These are phyloP conservation scores for Cyamopsis tetragonoloba DNA, from an alignment of 306 rosid species.

Conservation along the genomic window DNA sequence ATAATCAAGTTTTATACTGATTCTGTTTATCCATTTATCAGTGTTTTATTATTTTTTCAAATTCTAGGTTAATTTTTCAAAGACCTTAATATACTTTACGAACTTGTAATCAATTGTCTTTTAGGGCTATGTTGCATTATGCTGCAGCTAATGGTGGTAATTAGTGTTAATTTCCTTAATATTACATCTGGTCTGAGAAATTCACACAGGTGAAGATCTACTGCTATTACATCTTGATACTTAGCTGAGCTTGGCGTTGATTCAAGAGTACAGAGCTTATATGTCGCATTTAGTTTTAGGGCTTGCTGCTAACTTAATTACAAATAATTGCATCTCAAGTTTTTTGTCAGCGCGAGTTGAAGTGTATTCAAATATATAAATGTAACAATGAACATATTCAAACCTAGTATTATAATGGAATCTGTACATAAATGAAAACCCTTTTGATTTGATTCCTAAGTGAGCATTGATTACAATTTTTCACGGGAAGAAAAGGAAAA, in stretches of 20 bases:
- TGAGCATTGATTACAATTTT: slow-evolving; percentile 3
- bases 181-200: background rate
- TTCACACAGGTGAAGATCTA: background rate
- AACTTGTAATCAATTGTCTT: background rate
- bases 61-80: background rate
- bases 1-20: no score
- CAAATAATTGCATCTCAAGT: background rate
- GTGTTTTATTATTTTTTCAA: no score
- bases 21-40: background rate
- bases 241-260: background rate
- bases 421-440: background rate
- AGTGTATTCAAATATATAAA: background rate
- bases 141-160: background rate
- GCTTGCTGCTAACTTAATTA: background rate
- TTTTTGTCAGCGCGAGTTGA: background rate
- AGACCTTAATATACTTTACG: background rate
- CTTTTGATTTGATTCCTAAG: slow-evolving; percentile 32
- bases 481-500: background rate
- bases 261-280: slow-evolving; percentile 8
- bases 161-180: background rate
- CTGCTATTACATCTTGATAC: background rate
- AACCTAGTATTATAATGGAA: slow-evolving; percentile 6
- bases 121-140: background rate
- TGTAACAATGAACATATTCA: background rate
- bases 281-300: background rate